Conservation (phyloP, 2,329 filamentous ascomycete species). For the Nectriaceae sp. region DNA sequence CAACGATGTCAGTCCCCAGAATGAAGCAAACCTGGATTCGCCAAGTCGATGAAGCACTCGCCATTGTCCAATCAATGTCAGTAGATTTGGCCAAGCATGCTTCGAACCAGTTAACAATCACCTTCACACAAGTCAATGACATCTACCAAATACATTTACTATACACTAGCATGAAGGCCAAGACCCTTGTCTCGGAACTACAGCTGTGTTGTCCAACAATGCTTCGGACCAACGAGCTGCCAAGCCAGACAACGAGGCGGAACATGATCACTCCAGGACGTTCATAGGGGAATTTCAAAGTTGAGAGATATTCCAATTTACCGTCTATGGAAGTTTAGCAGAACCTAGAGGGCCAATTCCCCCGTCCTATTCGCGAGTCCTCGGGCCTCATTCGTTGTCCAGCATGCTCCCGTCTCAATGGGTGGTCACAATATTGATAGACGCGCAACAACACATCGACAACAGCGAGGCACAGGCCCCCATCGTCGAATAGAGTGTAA, state of each 20-base stretch:
- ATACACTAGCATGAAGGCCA: slow-evolving; percentile 13
- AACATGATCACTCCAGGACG: too few species aligned
- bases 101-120: neutral
- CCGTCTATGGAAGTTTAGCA: neutral
- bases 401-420: neutral
- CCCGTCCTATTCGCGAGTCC: neutral
- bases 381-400: neutral
- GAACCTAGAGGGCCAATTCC: neutral
- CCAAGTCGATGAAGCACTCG: too few species aligned
- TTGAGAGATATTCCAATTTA: neutral
- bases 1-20: neutral
- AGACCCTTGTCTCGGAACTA: too few species aligned
- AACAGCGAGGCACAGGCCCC: too few species aligned
- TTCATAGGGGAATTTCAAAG: too few species aligned
- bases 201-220: too few species aligned
- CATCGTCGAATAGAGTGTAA: too few species aligned
- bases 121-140: slow-evolving; percentile 21
- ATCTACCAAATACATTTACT: slow-evolving; percentile 20
- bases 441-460: too few species aligned
- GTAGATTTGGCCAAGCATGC: neutral
- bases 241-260: too few species aligned
- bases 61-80: neutral
- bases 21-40: neutral
- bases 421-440: neutral
- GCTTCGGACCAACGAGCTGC: too few species aligned